Base-by-base conservation (phyloP, 2,329 filamentous ascomycete species). In the Ceratocystis ficicola region DNA sequence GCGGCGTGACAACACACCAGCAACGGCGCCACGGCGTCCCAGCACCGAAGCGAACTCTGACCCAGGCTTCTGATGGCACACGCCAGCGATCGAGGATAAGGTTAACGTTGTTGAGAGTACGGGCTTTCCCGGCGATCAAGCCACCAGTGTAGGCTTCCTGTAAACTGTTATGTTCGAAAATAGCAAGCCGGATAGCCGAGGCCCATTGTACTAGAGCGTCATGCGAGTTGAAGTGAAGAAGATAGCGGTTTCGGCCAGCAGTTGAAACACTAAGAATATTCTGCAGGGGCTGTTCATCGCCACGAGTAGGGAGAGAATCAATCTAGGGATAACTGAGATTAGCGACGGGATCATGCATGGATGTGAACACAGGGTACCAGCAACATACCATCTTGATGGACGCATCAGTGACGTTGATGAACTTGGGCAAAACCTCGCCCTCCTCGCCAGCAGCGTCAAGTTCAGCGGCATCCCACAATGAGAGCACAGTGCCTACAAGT, bases 71-170 rank as follows among this genome's bases (percentile, higher is more conserved):
- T 50, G 89, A 84, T 71, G 86, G 87, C 70, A 89, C 83, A 66
- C 82, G 86, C 22, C 88, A 83, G 61, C 89, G 85, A 70, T 95
- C 90, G 82, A 97, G 88, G 70, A 99, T 93, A 30, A 86, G 77
- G 70, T 87, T 88, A 73, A 97, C 97, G 73, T 91, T 94, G 78
- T 96, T 96, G 65, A 99, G 76, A 0, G 77, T 76, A 74, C 91
- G 95, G 67, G 92, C 94, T 77, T 96, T 97, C 65, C 92, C 94
- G 10, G 94, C 94, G 72, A 99, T 94, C 57, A 99, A 79, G 22
- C 93, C 93, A 5, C 94, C 94, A 0, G 94, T 99, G 74, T 99
- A 99, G 0, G 94, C 91, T 76, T 99, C 94, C 73, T 97, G 93
- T 44, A 99, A 79, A 0, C 90, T 90, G 1, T 91, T 86, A 72